Conservation (phyloP, 768 basidiomycete genomes). For the Phlebiopsis gigantea region DNA sequence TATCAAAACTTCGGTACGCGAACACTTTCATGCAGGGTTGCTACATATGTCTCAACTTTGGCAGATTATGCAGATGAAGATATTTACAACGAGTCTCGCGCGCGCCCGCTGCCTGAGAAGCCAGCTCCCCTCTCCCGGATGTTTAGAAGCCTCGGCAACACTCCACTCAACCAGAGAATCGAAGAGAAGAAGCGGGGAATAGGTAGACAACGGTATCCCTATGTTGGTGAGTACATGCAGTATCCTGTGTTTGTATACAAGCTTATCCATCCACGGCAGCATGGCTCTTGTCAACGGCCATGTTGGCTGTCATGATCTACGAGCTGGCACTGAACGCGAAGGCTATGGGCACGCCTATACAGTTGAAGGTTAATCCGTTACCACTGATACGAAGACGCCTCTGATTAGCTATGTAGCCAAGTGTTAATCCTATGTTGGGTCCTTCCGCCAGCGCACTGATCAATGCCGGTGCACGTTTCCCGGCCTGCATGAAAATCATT, state of each 20-base stretch:
- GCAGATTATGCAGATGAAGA: constrained; percentile 57
- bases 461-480: constrained; percentile 86
- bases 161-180: constrained; percentile 71
- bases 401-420: no score
- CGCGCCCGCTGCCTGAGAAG: constrained; percentile 33
- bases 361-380: constrained; percentile 89
- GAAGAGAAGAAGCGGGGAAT: constrained; percentile 85
- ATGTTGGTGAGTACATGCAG: constrained; percentile 51
- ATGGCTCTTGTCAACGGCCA: constrained; percentile 57
- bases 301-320: constrained; percentile 77
- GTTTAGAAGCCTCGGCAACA: constrained; percentile 35
- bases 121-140: constrained; percentile 35
- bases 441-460: constrained; percentile 83
- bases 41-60: neutral
- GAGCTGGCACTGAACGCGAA: constrained; percentile 74
- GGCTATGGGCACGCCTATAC: constrained; percentile 78
- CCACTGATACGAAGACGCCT: no score
- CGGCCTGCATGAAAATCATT: constrained; percentile 85
- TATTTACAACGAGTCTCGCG: constrained; percentile 30
- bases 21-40: neutral
- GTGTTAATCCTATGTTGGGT: constrained; percentile 87
- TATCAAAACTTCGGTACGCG: constrained; percentile 11
- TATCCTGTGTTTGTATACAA: neutral
- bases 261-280: constrained; percentile 36
- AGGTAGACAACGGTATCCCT: constrained; percentile 75